Conservation (phyloP, 495 filamentous ascomycete genomes). For the Tuber magnatum region DNA sequence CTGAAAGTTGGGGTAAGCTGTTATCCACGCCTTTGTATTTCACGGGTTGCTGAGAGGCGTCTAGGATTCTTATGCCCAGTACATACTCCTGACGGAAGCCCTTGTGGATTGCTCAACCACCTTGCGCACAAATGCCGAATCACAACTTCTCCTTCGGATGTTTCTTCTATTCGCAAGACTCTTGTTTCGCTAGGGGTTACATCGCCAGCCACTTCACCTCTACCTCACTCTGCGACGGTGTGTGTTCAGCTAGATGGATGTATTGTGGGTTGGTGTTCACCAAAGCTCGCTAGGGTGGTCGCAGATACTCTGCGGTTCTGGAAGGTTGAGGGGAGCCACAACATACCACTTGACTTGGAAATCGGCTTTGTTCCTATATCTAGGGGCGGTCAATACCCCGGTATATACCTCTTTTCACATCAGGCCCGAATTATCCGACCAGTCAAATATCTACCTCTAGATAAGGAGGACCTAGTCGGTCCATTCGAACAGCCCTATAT, state of each 20-base stretch:
- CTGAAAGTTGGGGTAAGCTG: conserved; percentile 77
- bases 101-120: conserved; percentile 92
- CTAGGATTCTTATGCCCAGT: conserved; percentile 81
- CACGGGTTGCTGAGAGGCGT: conserved; percentile 2
- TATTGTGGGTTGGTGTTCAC: conserved; percentile 82
- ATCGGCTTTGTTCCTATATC: conserved; percentile 85
- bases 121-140: conserved; percentile 92
- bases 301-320: conserved; percentile 79
- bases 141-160: conserved; percentile 61
- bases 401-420: conserved; percentile 85
- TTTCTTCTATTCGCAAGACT: conserved; percentile 61
- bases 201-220: conserved; percentile 56
- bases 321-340: conserved; percentile 89
- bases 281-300: conserved; percentile 67
- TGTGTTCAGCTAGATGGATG: conserved; percentile 82
- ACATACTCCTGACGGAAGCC: conserved; percentile 91
- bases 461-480: conserved; percentile 77
- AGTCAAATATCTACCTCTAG: conserved; percentile 81
- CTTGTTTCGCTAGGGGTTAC: conserved; percentile 71
- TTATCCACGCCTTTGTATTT: background rate
- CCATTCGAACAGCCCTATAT: conserved; percentile 96
- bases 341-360: conserved; percentile 76
- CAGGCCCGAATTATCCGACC: conserved; percentile 80
- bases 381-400: conserved; percentile 84
- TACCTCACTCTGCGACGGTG: conserved; percentile 69